A percentile compares a stretch with the other conserved stretches of the same genome.
Evolutionary conservation across 2,329 filamentous ascomycete species (phyloP).

Genomic region (Clathrospora elynae): DNA sequence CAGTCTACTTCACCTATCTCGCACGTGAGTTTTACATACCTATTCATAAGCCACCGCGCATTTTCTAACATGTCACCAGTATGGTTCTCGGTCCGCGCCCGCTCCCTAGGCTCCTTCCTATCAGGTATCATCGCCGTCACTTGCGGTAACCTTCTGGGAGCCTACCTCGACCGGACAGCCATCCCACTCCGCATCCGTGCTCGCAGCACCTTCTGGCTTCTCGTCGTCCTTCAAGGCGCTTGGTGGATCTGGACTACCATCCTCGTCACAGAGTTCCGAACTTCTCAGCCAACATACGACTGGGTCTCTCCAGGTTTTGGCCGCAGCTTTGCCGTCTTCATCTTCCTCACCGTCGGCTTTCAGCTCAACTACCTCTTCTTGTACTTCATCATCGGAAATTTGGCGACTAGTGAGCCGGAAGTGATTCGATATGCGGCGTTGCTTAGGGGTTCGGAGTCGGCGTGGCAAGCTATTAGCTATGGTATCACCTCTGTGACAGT

Average conservation of each 20-base stretch:
- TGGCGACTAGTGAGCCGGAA: slow-evolving; percentile 66
- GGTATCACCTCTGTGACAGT: slow-evolving; percentile 66
- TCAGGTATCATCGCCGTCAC: slow-evolving; percentile 70
- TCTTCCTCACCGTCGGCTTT: slow-evolving; percentile 70
- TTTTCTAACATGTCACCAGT: slow-evolving; percentile 40
- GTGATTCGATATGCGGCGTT: slow-evolving; percentile 71
- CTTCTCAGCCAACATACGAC: slow-evolving; percentile 65
- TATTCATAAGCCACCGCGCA: not conserved
- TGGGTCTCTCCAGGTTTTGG: slow-evolving; percentile 70
- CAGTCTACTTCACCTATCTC: slow-evolving; percentile 73
- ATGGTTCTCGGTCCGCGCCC: slow-evolving; percentile 72
- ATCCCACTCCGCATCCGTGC: slow-evolving; percentile 61
- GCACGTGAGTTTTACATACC: slow-evolving; percentile 42
- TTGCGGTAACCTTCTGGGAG: slow-evolving; percentile 68
- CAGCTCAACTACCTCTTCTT: slow-evolving; percentile 76
- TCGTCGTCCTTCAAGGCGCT: slow-evolving; percentile 65
- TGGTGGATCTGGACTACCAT: slow-evolving; percentile 77
- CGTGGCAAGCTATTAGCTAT: slow-evolving; percentile 74
- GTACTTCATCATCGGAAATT: slow-evolving; percentile 72
- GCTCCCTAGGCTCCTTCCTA: slow-evolving; percentile 72
- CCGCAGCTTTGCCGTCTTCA: slow-evolving; percentile 67
- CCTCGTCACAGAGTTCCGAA: slow-evolving; percentile 64
- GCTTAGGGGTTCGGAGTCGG: slow-evolving; percentile 72
- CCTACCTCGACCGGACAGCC: slow-evolving; percentile 65
- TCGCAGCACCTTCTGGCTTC: slow-evolving; percentile 60